Evolutionary conservation across 2,329 filamentous ascomycete genomes (phyloP).

Genomic region (Aspergillus unguis): DNA sequence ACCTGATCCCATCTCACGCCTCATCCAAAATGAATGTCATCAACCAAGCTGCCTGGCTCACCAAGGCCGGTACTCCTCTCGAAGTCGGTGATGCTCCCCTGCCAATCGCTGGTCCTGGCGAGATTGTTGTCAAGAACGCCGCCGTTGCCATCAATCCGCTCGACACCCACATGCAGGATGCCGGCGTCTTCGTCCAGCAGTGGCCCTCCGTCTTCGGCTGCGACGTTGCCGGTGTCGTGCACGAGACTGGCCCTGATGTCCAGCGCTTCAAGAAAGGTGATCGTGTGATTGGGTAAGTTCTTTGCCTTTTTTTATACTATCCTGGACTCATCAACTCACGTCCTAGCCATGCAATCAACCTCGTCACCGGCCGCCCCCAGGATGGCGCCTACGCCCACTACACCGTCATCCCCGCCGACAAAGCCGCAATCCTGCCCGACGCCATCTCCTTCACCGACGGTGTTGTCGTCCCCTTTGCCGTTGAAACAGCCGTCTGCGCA

Average conservation of each 20-base stretch:
- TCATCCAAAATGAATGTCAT: neutral
- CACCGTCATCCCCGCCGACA: constrained; percentile 21
- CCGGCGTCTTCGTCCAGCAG: constrained; percentile 13
- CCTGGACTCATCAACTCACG: neutral
- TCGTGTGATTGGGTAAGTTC: constrained; percentile 23
- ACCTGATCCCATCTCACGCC: too few relatives aligned
- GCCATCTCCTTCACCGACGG: constrained; percentile 33
- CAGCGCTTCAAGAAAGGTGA: constrained; percentile 28
- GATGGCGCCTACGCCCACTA: constrained; percentile 30
- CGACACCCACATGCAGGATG: constrained; percentile 39
- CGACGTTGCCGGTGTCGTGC: constrained; percentile 47
- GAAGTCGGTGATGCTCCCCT: constrained; percentile 39
- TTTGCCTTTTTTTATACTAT: too few relatives aligned
- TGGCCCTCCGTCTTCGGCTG: constrained; percentile 35
- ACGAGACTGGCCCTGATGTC: constrained; percentile 39
- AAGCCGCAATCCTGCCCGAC: constrained; percentile 30
- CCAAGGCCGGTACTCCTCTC: constrained; percentile 19
- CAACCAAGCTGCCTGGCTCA: constrained; percentile 18
- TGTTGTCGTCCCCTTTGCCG: constrained; percentile 34
- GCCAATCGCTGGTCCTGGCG: constrained; percentile 30
- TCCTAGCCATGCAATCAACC: constrained; percentile 15
- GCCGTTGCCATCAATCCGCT: constrained; percentile 46
- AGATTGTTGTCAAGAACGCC: constrained; percentile 42
- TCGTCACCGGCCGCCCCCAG: constrained; percentile 24
- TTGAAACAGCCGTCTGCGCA: constrained; percentile 32